Evolutionary conservation across 345 rosid genomes (phyloP).

Genomic region (Boechera retrofracta): DNA sequence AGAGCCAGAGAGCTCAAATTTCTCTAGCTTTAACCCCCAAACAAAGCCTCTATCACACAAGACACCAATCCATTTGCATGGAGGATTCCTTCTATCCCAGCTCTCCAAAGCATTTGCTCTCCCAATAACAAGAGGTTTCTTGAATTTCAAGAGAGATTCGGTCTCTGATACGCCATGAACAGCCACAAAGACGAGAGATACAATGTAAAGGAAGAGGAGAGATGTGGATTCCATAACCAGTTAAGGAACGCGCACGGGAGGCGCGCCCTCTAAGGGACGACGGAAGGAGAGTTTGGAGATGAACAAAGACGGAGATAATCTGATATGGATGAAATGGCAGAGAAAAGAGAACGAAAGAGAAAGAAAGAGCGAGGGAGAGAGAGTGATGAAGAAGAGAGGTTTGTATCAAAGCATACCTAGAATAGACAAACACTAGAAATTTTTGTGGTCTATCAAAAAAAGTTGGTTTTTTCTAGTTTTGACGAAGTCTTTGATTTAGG

Average conservation of each 20-base stretch:
- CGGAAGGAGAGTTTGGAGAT: conserved; percentile 40
- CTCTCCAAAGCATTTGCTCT: conserved; percentile 36
- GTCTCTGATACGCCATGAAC: conserved; percentile 49
- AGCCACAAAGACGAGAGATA: conserved; percentile 26
- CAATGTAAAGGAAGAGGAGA: conserved; percentile 20
- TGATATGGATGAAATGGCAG: conserved; percentile 13
- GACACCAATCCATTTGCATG: conserved; percentile 78
- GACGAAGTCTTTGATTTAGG: conserved; percentile 35
- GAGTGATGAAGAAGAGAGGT: conserved; percentile 33
- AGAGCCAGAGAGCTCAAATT: conserved; percentile 59
- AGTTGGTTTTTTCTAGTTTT: conserved; percentile 25
- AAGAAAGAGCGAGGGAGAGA: conserved; percentile 10
- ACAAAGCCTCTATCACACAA: conserved; percentile 52
- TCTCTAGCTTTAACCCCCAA: conserved; percentile 74
- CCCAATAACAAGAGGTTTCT: conserved; percentile 52
- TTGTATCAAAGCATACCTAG: conserved; percentile 22
- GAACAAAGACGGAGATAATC: conserved; percentile 10
- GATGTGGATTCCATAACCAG: conserved; percentile 32
- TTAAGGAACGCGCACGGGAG: conserved; percentile 54
- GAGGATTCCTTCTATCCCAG: conserved; percentile 51
- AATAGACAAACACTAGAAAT: conserved; percentile 30
- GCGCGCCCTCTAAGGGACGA: conserved; percentile 65
- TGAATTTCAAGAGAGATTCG: conserved; percentile 64
- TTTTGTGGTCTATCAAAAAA: conserved; percentile 28
- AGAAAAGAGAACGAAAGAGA: conserved; percentile 31